Conservation (phyloP, 1,139 yeast genomes). For the Yamadazyma dushanensis region DNA sequence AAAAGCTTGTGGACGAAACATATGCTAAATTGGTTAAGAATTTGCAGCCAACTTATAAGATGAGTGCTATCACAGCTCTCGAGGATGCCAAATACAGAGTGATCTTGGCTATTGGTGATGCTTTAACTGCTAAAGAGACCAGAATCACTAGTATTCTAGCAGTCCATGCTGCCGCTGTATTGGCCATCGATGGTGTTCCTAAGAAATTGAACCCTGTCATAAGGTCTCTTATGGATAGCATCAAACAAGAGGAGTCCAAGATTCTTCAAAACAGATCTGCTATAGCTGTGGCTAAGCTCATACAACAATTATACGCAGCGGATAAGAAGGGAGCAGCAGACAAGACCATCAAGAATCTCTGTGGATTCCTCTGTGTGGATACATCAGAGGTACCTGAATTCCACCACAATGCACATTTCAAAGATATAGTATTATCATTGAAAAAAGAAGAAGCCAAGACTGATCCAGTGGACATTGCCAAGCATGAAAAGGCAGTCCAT, state of each 20-base stretch:
- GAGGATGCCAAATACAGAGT: slow-evolving; percentile 80
- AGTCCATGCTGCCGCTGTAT: slow-evolving; percentile 71
- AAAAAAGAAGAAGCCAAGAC: slow-evolving; percentile 75
- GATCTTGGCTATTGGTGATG: slow-evolving; percentile 65
- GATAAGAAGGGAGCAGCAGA: slow-evolving; percentile 77
- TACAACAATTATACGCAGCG: slow-evolving; percentile 52
- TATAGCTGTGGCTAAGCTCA: slow-evolving; percentile 61
- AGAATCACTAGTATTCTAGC: slow-evolving; percentile 70
- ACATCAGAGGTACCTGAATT: slow-evolving; percentile 96
- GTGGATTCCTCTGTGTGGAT: slow-evolving; percentile 94
- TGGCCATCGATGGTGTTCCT: slow-evolving; percentile 68
- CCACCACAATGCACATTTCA: slow-evolving; percentile 59
- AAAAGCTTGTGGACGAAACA: slow-evolving; percentile 62
- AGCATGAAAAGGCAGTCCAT: slow-evolving; percentile 62
- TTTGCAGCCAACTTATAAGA: slow-evolving; percentile 71
- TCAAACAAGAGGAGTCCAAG: slow-evolving; percentile 71
- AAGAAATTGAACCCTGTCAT: slow-evolving; percentile 86
- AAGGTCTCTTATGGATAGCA: slow-evolving; percentile 88
- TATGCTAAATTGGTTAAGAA: slow-evolving; percentile 64
- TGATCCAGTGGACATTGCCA: slow-evolving; percentile 66
- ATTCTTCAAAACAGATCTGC: slow-evolving; percentile 75
- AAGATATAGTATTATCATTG: slow-evolving; percentile 67
- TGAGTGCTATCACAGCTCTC: slow-evolving; percentile 69
- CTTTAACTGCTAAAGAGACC: slow-evolving; percentile 51
- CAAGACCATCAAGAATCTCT: slow-evolving; percentile 83